Conservation (phyloP, 1,284 basidiomycete genomes). For the Anthracocystis setariae region DNA sequence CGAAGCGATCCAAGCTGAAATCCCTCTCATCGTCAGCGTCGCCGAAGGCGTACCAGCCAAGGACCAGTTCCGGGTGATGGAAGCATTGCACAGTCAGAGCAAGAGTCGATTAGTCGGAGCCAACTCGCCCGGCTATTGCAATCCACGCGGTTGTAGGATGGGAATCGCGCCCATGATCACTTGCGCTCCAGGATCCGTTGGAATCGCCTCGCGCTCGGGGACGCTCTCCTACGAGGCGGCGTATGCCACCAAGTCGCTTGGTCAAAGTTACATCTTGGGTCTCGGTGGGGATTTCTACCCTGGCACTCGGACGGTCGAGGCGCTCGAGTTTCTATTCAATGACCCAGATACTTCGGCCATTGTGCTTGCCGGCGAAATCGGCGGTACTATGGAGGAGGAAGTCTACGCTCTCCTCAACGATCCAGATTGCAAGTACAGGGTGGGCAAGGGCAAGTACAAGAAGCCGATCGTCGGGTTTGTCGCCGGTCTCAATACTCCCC, state of each 20-base stretch:
- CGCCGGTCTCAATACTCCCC: conserved; percentile 49
- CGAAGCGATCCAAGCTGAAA: conserved; percentile 55
- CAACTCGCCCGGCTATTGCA: conserved; percentile 56
- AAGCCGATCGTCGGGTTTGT: conserved; percentile 61
- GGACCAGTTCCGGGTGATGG: conserved; percentile 57
- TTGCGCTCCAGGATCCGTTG: conserved; percentile 36
- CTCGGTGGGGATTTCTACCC: conserved; percentile 60
- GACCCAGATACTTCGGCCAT: conserved; percentile 38
- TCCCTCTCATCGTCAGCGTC: conserved; percentile 53
- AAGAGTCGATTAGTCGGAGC: conserved; percentile 51
- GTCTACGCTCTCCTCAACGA: conserved; percentile 40
- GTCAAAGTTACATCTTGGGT: conserved; percentile 54
- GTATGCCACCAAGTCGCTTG: conserved; percentile 39
- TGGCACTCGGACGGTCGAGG: conserved; percentile 62
- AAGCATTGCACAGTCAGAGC: conserved; percentile 48
- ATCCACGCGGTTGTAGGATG: conserved; percentile 52
- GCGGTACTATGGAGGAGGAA: conserved; percentile 61
- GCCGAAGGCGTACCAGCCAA: conserved; percentile 56
- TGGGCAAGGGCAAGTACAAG: conserved; percentile 10
- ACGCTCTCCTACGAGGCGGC: conserved; percentile 63
- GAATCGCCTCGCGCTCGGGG: conserved; percentile 53
- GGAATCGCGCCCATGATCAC: conserved; percentile 51
- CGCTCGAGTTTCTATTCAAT: conserved; percentile 52
- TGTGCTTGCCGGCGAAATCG: conserved; percentile 56
- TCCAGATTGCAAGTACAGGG: conserved; percentile 22